These are phyloP conservation scores for Phytopythium cucurbitacearum DNA, from an alignment of 352 stramenopile genomes.

Conservation along the genomic window DNA sequence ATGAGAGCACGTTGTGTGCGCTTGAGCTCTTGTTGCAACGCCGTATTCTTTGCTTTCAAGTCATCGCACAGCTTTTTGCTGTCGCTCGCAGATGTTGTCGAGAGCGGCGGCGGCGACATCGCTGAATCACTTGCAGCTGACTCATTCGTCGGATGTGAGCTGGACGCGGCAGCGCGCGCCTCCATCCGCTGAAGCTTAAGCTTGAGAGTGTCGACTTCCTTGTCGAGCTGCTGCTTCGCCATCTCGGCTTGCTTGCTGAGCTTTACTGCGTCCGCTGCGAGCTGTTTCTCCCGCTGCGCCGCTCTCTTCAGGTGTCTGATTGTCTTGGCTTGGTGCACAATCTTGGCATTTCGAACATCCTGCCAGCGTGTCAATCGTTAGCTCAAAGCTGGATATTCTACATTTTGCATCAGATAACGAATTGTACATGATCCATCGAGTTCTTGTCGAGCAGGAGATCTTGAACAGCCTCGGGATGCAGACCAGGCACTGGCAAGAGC, in stretches of 20 bases:
- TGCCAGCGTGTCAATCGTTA: conserved; percentile 7
- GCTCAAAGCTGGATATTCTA: background rate
- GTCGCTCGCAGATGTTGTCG: background rate
- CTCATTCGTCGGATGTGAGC: background rate
- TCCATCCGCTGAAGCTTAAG: conserved; percentile 58
- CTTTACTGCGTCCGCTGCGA: conserved; percentile 32
- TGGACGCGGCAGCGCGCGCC: conserved; percentile 23
- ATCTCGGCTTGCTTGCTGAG: conserved; percentile 31
- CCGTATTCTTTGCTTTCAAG: conserved; percentile 49
- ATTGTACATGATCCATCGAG: conserved; percentile 42
- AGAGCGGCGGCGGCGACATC: background rate
- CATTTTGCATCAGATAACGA: no score
- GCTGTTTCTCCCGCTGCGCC: conserved; percentile 55
- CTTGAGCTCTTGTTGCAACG: conserved; percentile 58
- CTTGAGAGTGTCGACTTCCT: conserved; percentile 55
- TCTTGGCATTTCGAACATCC: conserved; percentile 75
- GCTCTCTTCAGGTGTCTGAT: conserved; percentile 53
- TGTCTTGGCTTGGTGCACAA: conserved; percentile 73
- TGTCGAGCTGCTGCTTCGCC: conserved; percentile 33
- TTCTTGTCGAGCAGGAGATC: conserved; percentile 65
- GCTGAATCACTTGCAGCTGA: background rate
- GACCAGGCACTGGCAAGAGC: conserved; percentile 53
- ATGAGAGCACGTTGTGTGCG: conserved; percentile 63
- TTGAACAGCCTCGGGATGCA: conserved; percentile 44
- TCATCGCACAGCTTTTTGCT: conserved; percentile 59